Evolutionary conservation across 352 stramenopile genomes (phyloP), one percentile per base, ranked within the genome.

Genomic region (Phytophthora citrophthora): DNA sequence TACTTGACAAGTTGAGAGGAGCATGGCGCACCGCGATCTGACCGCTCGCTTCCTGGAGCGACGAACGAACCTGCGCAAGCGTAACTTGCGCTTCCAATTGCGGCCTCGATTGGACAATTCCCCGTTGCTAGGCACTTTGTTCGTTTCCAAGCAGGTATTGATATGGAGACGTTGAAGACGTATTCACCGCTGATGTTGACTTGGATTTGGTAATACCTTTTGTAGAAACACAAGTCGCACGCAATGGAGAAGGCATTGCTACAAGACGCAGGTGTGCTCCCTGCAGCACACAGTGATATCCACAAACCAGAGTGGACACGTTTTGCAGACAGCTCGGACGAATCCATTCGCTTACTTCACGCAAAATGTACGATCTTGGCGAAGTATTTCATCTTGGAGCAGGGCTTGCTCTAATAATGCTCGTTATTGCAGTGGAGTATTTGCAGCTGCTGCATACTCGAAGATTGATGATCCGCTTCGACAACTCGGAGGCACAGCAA

Each of bases 401-500:
- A 15, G 2, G 11, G 9, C 20, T n/a, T 48, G 20, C 41, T 18
- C 18, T 32, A 13, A 10, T 31, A 31, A 34, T 36, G 18, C 4
- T 11, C 34, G 29, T 15, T 34, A 10, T 18, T 49, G 9, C 31
- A 94, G 86, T 94, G 54, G 84, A 93, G 23, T 94, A 93, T 44
- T 72, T 94, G 29, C 82, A 93, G 60, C 67, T 92, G 43, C 54
- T 94, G 20, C 86, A 94, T 62, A 92, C 83, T 39, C 57, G 84
- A 40, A 68, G 86, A 9, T 74, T 94, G 7, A 93, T 94, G 86
- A 90, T 94, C 52, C 81, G 86, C 13, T 94, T 94, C 40, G 79
- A 93, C 44, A 70, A 89, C 38, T 72, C 77, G 0, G 86, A 94
- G 52, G 68, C 72, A 4, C 66, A 81, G 44, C 79, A 92, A 43